A percentile compares a stretch with the other conserved stretches of the same genome.
These are phyloP conservation scores for Blumeria hordei DNA, from an alignment of 2,329 filamentous ascomycete genomes.

Conservation along the genomic window DNA sequence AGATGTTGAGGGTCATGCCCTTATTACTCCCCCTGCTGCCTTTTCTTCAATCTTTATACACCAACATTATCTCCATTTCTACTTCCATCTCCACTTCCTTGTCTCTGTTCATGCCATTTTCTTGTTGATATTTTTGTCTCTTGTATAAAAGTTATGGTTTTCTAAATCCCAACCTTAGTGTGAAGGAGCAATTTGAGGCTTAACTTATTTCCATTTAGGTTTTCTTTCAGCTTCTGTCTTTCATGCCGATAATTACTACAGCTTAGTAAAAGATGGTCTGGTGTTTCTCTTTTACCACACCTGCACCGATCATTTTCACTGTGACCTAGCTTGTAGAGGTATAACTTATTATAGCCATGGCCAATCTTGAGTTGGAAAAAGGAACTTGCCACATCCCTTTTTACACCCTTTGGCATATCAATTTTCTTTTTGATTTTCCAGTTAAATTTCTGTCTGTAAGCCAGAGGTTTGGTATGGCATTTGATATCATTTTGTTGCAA, in stretches of 20 bases:
- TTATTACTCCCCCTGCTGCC: no score
- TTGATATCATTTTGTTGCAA: background rate
- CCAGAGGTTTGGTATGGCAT: background rate
- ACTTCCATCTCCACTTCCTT: no score
- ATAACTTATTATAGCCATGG: background rate
- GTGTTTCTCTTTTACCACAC: background rate
- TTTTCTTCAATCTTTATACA: no score
- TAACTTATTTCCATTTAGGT: background rate
- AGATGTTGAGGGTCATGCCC: no score
- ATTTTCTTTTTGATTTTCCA: background rate
- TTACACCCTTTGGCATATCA: background rate
- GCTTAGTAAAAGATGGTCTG: background rate
- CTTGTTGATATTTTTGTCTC: background rate
- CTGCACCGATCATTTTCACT: background rate
- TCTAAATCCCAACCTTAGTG: background rate
- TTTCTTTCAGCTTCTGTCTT: slow-evolving; percentile 1
- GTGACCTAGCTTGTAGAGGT: background rate
- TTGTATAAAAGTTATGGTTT: background rate
- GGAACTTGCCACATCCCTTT: background rate
- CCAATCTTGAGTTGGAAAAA: slow-evolving; percentile 1
- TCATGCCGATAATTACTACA: background rate
- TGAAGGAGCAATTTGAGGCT: background rate
- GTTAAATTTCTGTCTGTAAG: background rate
- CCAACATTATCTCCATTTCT: no score
- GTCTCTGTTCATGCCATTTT: background rate